These are phyloP conservation scores for Tephrocybe sp. DNA, from an alignment of 768 basidiomycete species.

Conservation along the genomic window DNA sequence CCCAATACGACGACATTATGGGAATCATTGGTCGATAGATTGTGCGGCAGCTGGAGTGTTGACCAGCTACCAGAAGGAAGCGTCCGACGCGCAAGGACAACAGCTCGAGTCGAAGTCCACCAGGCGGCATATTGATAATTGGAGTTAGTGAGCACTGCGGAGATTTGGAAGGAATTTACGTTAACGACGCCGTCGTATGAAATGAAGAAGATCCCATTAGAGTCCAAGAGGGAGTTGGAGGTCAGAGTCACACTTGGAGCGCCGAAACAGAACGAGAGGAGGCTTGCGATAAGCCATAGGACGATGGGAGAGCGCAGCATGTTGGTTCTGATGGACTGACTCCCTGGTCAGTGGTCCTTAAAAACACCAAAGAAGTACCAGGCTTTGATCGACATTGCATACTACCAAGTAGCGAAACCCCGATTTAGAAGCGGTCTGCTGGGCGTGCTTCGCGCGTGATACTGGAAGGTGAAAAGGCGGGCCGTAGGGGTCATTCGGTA, in stretches of 20 bases:
- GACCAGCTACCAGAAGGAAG: slow-evolving; percentile 40
- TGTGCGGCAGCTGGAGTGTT: slow-evolving; percentile 40
- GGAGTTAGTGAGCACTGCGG: slow-evolving; percentile 35
- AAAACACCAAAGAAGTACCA: background rate
- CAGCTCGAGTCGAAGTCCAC: slow-evolving; percentile 40
- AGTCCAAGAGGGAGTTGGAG: slow-evolving; percentile 35
- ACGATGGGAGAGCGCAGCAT: slow-evolving; percentile 12
- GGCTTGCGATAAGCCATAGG: slow-evolving; percentile 5
- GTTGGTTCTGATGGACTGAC: background rate
- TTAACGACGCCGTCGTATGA: slow-evolving; percentile 47
- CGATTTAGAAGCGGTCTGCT: slow-evolving; percentile 9
- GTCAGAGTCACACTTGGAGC: slow-evolving; percentile 39
- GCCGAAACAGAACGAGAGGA: slow-evolving; percentile 20
- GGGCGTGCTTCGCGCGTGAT: slow-evolving; percentile 4
- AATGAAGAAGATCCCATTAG: slow-evolving; percentile 40
- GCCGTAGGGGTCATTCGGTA: too few species aligned
- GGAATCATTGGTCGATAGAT: slow-evolving; percentile 37
- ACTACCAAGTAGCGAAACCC: background rate
- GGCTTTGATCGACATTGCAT: too few species aligned
- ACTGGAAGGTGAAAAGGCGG: background rate
- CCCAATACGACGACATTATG: slow-evolving; percentile 45
- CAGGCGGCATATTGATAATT: slow-evolving; percentile 42
- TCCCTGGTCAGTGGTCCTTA: background rate
- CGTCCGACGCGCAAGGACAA: slow-evolving; percentile 37
- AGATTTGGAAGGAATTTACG: slow-evolving; percentile 45